Percentiles rank a stretch among this genome's conserved stretches.
These are phyloP conservation scores for Peziza echinospora DNA, from an alignment of 495 filamentous ascomycete genomes.

Conservation along the genomic window DNA sequence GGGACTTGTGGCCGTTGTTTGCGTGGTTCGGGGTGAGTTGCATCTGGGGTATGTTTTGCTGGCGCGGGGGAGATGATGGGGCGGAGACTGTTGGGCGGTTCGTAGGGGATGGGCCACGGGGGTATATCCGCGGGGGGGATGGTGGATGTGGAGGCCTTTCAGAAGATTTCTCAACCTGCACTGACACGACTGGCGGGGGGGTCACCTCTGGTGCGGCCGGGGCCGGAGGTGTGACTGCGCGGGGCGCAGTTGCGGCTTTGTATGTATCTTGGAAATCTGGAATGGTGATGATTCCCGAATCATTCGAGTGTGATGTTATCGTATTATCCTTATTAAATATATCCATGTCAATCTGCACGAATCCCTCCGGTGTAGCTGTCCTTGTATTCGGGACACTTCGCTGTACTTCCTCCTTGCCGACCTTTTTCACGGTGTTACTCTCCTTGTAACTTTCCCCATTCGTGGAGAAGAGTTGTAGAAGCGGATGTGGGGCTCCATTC, in stretches of 20 bases:
- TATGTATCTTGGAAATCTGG: background rate
- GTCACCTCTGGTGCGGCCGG: constrained; percentile 4
- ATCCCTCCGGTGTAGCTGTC: background rate
- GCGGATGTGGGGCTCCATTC: background rate
- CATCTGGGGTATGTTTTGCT: background rate
- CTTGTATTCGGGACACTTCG: background rate
- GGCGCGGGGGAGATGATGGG: constrained; percentile 14
- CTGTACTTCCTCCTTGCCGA: background rate
- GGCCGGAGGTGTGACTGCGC: constrained; percentile 8
- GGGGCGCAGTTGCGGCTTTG: background rate
- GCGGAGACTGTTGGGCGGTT: constrained; percentile 11
- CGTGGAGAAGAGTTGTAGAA: background rate
- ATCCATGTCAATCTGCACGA: background rate
- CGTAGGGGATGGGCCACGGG: constrained; percentile 7
- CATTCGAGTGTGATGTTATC: background rate
- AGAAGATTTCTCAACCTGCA: background rate
- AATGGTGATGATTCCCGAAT: background rate
- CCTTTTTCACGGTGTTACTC: background rate
- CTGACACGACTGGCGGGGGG: constrained; percentile 5
- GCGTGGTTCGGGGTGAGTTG: constrained; percentile 1
- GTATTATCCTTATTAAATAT: background rate
- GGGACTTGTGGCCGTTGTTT: constrained; percentile 11
- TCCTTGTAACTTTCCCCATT: background rate
- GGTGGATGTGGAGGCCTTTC: background rate
- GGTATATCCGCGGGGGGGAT: background rate